A percentile compares a stretch with the other conserved stretches of the same genome.
Conservation (phyloP, 1,284 basidiomycete species). For the Phlebopus sp. region DNA sequence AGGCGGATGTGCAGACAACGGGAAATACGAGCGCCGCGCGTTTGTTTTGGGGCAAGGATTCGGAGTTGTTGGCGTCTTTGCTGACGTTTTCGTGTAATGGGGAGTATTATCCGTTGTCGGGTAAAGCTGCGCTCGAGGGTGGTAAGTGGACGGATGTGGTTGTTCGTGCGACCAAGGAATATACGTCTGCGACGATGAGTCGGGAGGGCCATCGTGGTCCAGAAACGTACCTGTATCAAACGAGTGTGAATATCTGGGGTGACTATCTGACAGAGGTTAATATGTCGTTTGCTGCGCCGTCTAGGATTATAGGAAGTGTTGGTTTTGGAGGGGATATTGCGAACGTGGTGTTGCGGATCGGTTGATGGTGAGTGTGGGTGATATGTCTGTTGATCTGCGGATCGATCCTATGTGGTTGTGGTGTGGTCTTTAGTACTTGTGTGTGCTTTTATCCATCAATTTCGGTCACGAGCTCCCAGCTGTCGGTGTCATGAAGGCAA, state of each 20-base stretch:
- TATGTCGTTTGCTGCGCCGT: conserved; percentile 47
- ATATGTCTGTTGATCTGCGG: no score
- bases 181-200: conserved; percentile 35
- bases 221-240: conserved; percentile 34
- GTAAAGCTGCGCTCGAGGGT: conserved; percentile 30
- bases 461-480: no score
- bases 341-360: conserved; percentile 25
- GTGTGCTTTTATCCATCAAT: no score
- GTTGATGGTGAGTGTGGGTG: no score
- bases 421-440: no score
- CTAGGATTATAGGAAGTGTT: conserved; percentile 33
- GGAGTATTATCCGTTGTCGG: conserved; percentile 34
- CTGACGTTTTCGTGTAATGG: conserved; percentile 40
- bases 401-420: no score
- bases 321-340: conserved; percentile 33
- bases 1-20: conserved; percentile 10
- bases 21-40: conserved; percentile 7
- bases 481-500: no score
- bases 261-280: conserved; percentile 38
- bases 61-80: conserved; percentile 36
- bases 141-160: conserved; percentile 33
- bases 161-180: conserved; percentile 37
- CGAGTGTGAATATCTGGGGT: conserved; percentile 40
- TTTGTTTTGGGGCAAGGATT: conserved; percentile 39
- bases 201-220: conserved; percentile 12